A percentile compares a stretch with the other conserved stretches of the same genome.
Conservation (phyloP, 225 moss, liverwort and hornwort genomes). For the Thuidium tamariscinum region DNA sequence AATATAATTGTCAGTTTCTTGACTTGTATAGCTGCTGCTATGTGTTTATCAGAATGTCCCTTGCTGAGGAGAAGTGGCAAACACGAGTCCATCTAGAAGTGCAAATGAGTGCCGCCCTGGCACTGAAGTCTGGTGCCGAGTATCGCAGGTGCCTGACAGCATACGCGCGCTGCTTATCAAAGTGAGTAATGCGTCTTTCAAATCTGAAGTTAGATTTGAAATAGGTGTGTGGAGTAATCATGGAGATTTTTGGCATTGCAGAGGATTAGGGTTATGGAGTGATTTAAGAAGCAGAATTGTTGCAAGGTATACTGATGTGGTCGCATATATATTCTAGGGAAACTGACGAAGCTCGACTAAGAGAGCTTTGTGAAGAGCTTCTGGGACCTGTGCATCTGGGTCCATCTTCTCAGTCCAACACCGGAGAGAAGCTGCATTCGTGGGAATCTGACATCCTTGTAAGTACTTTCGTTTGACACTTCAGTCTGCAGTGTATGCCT, state of each 20-base stretch:
- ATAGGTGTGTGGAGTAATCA: neutral
- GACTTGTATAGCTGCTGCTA: neutral
- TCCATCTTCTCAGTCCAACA: neutral
- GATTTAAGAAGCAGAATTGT: neutral
- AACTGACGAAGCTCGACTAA: constrained; percentile 73
- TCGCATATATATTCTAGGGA: constrained; percentile 23
- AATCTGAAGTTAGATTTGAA: neutral
- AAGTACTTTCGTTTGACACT: neutral
- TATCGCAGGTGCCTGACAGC: constrained; percentile 74
- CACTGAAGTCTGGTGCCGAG: constrained; percentile 65
- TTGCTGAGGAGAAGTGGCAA: constrained; percentile 54
- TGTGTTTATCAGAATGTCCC: constrained; percentile 37
- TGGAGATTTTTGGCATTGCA: neutral
- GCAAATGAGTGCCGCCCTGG: constrained; percentile 73
- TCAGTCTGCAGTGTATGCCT: neutral
- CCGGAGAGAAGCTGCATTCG: constrained; percentile 2
- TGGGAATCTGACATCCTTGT: constrained; percentile 74
- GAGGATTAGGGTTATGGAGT: neutral
- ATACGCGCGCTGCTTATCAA: constrained; percentile 74
- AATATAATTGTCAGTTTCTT: neutral
- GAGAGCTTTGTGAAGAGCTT: constrained; percentile 94
- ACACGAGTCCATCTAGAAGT: constrained; percentile 77
- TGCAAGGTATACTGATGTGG: constrained; percentile 1
- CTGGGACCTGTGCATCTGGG: constrained; percentile 52
- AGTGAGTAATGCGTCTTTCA: constrained; percentile 11